A percentile compares a stretch with the other conserved stretches of the same genome.
Conservation (phyloP, 805 yeast genomes). For the Hanseniaspora taiwanica region DNA sequence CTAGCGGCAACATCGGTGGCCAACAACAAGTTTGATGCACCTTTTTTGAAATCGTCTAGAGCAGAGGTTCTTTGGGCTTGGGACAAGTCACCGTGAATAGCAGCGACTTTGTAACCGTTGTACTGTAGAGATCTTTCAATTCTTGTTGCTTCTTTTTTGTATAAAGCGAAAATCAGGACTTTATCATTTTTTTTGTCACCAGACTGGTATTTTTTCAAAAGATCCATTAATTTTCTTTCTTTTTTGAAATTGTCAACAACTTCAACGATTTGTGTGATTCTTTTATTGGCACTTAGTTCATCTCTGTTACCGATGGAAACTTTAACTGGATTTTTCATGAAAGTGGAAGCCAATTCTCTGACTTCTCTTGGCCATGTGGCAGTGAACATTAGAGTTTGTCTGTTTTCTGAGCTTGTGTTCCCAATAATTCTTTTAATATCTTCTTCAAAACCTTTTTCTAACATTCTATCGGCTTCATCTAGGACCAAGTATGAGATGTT, state of each 20-base stretch:
- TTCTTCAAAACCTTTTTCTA: conserved; percentile 95
- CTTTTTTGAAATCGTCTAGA: conserved; percentile 70
- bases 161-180: conserved; percentile 81
- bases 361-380: conserved; percentile 99
- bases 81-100: conserved; percentile 90
- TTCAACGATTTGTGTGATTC: conserved; percentile 88
- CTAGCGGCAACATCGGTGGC: conserved; percentile 99
- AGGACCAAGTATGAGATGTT: conserved; percentile 67
- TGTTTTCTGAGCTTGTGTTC: conserved; percentile 32
- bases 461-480: conserved; percentile 98
- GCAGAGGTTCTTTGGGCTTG: conserved; percentile 90
- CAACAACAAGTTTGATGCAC: conserved; percentile 58
- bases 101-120: conserved; percentile 73
- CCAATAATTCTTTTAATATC: conserved; percentile 80
- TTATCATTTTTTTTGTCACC: conserved; percentile 61
- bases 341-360: conserved; percentile 75
- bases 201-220: conserved; percentile 62
- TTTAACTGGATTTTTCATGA: conserved; percentile 77
- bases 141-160: conserved; percentile 92
- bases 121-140: conserved; percentile 63
- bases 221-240: conserved; percentile 59
- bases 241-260: conserved; percentile 74
- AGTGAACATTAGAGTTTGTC: conserved; percentile 96
- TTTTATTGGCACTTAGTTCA: conserved; percentile 85
- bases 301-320: conserved; percentile 90